phyloP scores from a whole-genome alignment of 805 yeast species.

The Starmerella davenportii region DNA sequence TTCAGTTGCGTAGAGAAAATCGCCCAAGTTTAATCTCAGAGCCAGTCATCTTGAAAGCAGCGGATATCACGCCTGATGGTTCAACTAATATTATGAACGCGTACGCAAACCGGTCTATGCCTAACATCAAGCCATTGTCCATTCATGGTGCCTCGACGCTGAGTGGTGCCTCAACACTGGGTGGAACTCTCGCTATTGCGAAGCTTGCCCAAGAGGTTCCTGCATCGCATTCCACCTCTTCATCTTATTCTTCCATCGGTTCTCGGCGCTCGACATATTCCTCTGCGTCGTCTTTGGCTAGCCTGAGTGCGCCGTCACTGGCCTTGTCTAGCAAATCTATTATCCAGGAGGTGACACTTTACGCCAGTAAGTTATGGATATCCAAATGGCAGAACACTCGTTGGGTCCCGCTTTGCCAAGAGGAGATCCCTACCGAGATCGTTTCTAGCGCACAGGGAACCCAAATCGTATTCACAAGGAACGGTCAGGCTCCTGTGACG shows the following conservation, averaged over 20 bases:
- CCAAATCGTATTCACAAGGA: slow-evolving; percentile 1
- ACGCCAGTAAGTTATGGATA: slow-evolving; percentile 15
- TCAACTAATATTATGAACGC: background rate
- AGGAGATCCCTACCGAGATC: slow-evolving; percentile 15
- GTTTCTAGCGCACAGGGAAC: slow-evolving; percentile 2
- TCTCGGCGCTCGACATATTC: slow-evolving; percentile 9
- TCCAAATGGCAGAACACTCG: slow-evolving; percentile 15
- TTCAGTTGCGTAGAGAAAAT: background rate
- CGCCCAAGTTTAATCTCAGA: background rate
- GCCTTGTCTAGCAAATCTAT: background rate
- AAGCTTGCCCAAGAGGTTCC: too few relatives aligned
- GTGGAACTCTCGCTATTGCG: too few relatives aligned
- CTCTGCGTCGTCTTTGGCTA: slow-evolving; percentile 9
- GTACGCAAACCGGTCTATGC: background rate
- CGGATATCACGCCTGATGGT: background rate
- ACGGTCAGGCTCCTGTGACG: background rate
- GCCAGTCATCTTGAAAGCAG: background rate
- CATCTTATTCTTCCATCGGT: slow-evolving; percentile 11
- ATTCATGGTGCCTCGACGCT: too few relatives aligned
- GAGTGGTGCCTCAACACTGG: too few relatives aligned
- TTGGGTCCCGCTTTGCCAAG: slow-evolving; percentile 19
- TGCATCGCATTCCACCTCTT: slow-evolving; percentile 7
- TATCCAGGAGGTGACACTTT: slow-evolving; percentile 6
- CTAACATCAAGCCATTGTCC: slow-evolving; percentile 1
- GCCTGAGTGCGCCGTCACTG: slow-evolving; percentile 7